A percentile compares a stretch with the other conserved stretches of the same genome.
Conservation (phyloP, 2,329 filamentous ascomycete species). For the Colletotrichum tabaci region DNA sequence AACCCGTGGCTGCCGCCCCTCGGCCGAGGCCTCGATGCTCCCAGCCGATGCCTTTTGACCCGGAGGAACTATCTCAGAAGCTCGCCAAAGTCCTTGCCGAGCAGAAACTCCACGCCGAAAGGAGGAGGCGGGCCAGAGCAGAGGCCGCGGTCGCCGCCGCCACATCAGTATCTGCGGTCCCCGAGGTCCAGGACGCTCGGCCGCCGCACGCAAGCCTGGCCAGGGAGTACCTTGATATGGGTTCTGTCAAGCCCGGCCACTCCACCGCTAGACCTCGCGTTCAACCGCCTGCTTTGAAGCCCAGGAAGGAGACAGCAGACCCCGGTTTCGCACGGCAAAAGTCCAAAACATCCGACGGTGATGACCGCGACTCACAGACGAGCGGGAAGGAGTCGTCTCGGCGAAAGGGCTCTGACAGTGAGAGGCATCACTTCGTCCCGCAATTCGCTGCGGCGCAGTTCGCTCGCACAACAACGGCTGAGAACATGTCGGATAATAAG, state of each 20-base stretch:
- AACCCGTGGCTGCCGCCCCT: conserved; percentile 17
- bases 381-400: conserved; percentile 13
- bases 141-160: conserved; percentile 43
- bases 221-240: conserved; percentile 29
- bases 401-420: conserved; percentile 34
- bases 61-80: conserved; percentile 68
- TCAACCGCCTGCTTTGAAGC: conserved; percentile 2
- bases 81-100: conserved; percentile 66
- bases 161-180: conserved; percentile 5
- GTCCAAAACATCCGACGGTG: conserved; percentile 41
- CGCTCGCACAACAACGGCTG: conserved; percentile 65
- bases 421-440: conserved; percentile 66
- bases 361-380: conserved; percentile 36
- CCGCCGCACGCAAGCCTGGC: conserved; percentile 18
- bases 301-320: conserved; percentile 8
- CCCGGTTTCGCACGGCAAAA: conserved; percentile 18
- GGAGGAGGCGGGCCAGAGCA: conserved; percentile 49
- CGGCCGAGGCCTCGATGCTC: conserved; percentile 39
- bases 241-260: conserved; percentile 26
- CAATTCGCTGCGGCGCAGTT: conserved; percentile 70
- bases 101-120: conserved; percentile 60
- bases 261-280: conserved; percentile 2
- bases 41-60: conserved; percentile 60
- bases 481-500: conserved; percentile 54
- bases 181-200: conserved; percentile 10